phyloP scores from a whole-genome alignment of 2,329 filamentous ascomycete species.

The Exophiala dermatitidis region DNA sequence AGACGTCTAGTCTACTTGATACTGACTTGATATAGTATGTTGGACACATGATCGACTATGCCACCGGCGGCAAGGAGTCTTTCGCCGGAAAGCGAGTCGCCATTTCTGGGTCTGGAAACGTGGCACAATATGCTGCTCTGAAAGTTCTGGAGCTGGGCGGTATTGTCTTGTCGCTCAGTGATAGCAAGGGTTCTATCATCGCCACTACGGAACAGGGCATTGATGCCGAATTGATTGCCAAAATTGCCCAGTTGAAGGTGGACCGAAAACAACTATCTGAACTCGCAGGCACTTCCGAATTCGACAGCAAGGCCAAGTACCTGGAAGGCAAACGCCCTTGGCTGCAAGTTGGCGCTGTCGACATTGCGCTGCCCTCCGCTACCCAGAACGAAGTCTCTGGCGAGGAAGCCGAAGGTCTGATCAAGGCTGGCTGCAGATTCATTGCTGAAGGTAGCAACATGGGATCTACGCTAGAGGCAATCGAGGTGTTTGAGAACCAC shows the following conservation, averaged over 20 bases:
- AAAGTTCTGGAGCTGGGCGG: conserved; percentile 95
- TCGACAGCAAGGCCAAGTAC: conserved; percentile 69
- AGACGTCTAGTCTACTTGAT: not conserved
- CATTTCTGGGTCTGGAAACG: conserved; percentile 94
- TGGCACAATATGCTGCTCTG: conserved; percentile 93
- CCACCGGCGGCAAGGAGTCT: conserved; percentile 66
- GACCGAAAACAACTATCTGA: conserved; percentile 73
- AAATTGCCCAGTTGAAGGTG: conserved; percentile 80
- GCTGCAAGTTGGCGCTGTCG: conserved; percentile 81
- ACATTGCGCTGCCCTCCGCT: conserved; percentile 84
- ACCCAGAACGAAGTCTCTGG: conserved; percentile 96
- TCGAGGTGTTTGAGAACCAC: conserved; percentile 80
- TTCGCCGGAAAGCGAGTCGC: conserved; percentile 90
- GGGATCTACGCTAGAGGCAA: conserved; percentile 94
- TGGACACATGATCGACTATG: conserved; percentile 88
- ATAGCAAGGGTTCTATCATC: conserved; percentile 79
- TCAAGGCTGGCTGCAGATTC: conserved; percentile 69
- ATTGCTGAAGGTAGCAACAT: conserved; percentile 98
- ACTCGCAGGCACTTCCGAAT: conserved; percentile 51
- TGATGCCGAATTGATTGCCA: conserved; percentile 68
- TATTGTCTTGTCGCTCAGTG: conserved; percentile 84
- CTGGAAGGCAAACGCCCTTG: conserved; percentile 81
- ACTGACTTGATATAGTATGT: conserved; percentile 54
- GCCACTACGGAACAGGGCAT: conserved; percentile 64
- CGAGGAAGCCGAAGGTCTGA: conserved; percentile 78